phyloP scores from a whole-genome alignment of 805 yeast species.

The Groenewaldozyma salmanticensis region DNA sequence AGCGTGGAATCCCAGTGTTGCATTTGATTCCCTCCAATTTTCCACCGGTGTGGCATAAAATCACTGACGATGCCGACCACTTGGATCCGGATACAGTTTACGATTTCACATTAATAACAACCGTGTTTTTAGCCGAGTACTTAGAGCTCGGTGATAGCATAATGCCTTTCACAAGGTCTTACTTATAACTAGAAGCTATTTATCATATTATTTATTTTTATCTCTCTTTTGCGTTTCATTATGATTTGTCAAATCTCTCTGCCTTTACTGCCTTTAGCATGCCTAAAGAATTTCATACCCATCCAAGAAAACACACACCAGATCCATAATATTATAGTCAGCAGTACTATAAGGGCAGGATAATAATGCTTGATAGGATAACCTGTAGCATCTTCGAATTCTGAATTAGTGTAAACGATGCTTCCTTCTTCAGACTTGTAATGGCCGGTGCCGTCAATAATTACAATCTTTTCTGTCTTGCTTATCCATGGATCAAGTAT shows the following conservation, averaged over 20 bases:
- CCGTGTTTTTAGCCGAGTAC: slow-evolving; percentile 31
- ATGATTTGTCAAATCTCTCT: too few relatives aligned
- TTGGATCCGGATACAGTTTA: slow-evolving; percentile 32
- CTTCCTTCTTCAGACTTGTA: background rate
- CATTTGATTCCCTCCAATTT: slow-evolving; percentile 46
- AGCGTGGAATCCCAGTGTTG: slow-evolving; percentile 37
- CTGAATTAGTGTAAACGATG: slow-evolving; percentile 8
- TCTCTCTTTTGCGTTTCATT: too few relatives aligned
- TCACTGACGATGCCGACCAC: slow-evolving; percentile 36
- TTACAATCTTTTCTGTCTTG: background rate
- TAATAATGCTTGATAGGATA: slow-evolving; percentile 33
- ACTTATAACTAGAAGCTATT: too few relatives aligned
- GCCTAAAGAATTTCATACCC: slow-evolving; percentile 71
- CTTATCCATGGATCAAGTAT: slow-evolving; percentile 2
- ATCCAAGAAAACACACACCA: slow-evolving; percentile 75
- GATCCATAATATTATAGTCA: slow-evolving; percentile 39
- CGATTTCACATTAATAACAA: slow-evolving; percentile 38
- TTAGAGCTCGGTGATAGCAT: slow-evolving; percentile 15
- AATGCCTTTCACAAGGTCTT: too few relatives aligned
- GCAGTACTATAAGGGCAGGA: slow-evolving; percentile 25
- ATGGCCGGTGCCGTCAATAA: too few relatives aligned
- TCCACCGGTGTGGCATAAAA: slow-evolving; percentile 46
- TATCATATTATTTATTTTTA: too few relatives aligned
- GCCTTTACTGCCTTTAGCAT: slow-evolving; percentile 52
- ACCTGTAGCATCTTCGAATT: slow-evolving; percentile 24